These are phyloP conservation scores for Erigeron canadensis DNA, from an alignment of 129 eudicot species.

Conservation along the genomic window DNA sequence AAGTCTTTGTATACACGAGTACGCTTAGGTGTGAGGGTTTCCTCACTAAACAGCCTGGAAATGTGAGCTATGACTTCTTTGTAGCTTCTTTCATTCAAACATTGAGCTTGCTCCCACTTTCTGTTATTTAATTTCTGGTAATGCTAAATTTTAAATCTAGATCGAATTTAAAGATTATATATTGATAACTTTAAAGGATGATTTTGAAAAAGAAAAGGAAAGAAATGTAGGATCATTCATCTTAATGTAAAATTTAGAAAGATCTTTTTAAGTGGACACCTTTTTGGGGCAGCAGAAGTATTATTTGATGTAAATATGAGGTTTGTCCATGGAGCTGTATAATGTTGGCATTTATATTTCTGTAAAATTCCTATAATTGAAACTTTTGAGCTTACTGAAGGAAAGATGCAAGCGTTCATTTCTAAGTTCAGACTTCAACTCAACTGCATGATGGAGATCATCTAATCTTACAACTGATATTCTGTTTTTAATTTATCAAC, in stretches of 20 bases:
- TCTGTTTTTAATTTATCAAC: slow-evolving; percentile 15
- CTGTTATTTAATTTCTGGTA: not conserved
- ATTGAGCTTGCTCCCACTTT: not conserved
- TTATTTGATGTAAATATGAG: too few species aligned
- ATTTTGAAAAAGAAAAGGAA: too few species aligned
- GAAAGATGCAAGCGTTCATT: not conserved
- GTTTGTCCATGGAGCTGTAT: slow-evolving; percentile 8
- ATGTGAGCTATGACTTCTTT: slow-evolving; percentile 54
- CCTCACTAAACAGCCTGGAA: slow-evolving; percentile 54
- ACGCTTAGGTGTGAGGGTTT: slow-evolving; percentile 67
- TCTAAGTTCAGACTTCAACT: not conserved
- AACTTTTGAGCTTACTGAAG: slow-evolving; percentile 15
- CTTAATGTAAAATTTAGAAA: too few species aligned
- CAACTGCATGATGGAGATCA: slow-evolving; percentile 1
- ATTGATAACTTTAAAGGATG: too few species aligned
- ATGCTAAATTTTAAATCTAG: too few species aligned
- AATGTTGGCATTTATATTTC: slow-evolving; percentile 2
- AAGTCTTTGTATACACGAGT: slow-evolving; percentile 47
- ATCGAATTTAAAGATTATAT: too few species aligned
- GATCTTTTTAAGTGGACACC: too few species aligned
- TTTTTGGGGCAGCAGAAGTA: too few species aligned
- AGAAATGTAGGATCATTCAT: too few species aligned
- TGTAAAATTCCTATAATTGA: not conserved
- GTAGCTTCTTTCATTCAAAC: slow-evolving; percentile 8
- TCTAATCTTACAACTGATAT: not conserved